Base-by-base conservation (phyloP, 2,329 filamentous ascomycete genomes). In the Fusarium tanahbumbuense region DNA sequence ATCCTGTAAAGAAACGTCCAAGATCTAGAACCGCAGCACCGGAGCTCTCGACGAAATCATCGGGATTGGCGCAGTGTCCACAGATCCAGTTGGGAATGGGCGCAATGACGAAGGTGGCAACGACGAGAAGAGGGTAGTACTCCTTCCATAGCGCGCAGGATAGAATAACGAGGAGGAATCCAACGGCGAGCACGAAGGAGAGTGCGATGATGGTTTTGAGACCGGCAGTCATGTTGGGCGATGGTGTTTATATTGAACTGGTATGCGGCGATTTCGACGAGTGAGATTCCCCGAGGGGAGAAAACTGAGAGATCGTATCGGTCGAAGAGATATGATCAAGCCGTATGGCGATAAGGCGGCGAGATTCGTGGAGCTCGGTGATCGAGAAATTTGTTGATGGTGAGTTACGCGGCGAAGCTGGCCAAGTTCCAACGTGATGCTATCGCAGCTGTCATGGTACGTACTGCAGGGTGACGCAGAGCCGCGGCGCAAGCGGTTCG, bases 171-270 rank as follows among this genome's bases (percentile, higher is more conserved):
- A 99, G 93, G 76, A 99, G 93, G 85, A 99, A 99, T 76, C 96
- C 96, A 77, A 99, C 96, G 75, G 96, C 96, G 73, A 99, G 93
- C 80, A 99, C 96, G 84, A 99, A 99, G 79, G 96, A 98, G 75
- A 99, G 92, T 72, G 93, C 93, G 82, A 99, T 99, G 83, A 99
- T 99, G 74, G 96, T 99, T 85, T 98, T 98, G 78, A 99, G 91
- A 80, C 96, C 96, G 76, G 96, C 94, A 85, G 93, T 88, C 87
- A 89, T 89, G 70, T 76, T 85, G 83, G 78, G 72, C 67, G 64
- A 64, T 22, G 56, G 37, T 50, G 41, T 48, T 50, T 25, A 42
- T 65, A 40, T 23, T 37, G 18, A 53, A 40, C 27, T 18, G 45
- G 40, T 46, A 57, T 53, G 28, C 50, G 62, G 65, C 42, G 63